Conservation (phyloP, 768 basidiomycete species). For the Daedaleopsis sinensis region DNA sequence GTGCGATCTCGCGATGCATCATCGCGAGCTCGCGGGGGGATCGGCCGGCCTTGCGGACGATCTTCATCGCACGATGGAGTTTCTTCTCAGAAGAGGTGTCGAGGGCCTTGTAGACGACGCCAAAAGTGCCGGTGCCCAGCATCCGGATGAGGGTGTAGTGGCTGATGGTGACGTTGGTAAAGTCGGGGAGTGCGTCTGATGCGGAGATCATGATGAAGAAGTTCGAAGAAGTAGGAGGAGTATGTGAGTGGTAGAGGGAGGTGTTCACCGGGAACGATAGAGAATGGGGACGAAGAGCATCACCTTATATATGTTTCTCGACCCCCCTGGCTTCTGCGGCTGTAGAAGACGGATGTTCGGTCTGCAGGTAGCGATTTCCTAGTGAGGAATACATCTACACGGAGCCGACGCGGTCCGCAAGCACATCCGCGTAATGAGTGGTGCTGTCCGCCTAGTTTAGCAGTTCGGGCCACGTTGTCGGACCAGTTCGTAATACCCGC, state of each 20-base stretch:
- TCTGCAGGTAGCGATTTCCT: no score
- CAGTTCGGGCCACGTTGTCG: no score
- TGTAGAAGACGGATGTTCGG: no score
- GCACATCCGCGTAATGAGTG: no score
- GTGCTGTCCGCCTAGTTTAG: no score
- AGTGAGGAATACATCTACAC: no score
- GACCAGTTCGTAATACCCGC: no score
- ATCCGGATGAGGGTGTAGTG: conserved; percentile 22
- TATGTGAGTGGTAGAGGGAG: background rate
- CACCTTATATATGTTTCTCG: no score
- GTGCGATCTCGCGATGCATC: conserved; percentile 72
- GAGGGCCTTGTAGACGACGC: conserved; percentile 27
- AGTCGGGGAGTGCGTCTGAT: conserved; percentile 5
- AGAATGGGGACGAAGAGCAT: background rate
- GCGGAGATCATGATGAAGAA: conserved; percentile 5
- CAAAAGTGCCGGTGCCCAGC: conserved; percentile 27
- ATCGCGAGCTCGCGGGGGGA: conserved; percentile 68
- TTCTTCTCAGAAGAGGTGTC: conserved; percentile 9
- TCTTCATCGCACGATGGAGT: conserved; percentile 18
- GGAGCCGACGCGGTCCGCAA: no score
- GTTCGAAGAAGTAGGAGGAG: background rate
- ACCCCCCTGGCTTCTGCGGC: no score
- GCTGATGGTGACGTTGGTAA: conserved; percentile 14
- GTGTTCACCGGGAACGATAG: background rate
- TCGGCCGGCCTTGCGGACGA: conserved; percentile 41